Evolutionary conservation across 1,139 yeast genomes (phyloP), one percentile per base, ranked within the genome.

Genomic region (Yamadazyma siamensis): DNA sequence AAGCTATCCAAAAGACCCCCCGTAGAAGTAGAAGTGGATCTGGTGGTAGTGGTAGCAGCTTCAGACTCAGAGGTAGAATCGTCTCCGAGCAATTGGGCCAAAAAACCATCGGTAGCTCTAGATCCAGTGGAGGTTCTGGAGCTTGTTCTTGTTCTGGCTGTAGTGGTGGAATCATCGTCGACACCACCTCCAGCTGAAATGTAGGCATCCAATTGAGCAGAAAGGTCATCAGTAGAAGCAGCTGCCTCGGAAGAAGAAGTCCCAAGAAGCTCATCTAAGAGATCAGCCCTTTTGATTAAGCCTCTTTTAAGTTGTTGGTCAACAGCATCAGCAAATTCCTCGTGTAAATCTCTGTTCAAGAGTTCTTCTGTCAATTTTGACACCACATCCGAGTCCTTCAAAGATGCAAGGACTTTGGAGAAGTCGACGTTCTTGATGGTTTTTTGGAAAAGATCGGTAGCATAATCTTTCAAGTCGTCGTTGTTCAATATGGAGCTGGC

Each of bases 361-460:
- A 50, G 39, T 11, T 39, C 37, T 13, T 33, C 25, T 30, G 52
- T 44, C 14, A 57, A 33, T 12, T 42, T 39, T 12, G 44, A 34
- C 34, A 54, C 50, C 31, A 50, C 26, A 26, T 57, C 57, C 15
- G 59, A 52, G 29, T 49, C 47, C 38, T 57, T 56, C 28, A 61
- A 40, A 14, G 52, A 41, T 20, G 41, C 40, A 34, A 46, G 52
- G 27, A 60, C 32, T 6, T 44, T 30, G 8, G 39, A 24, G 41
- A 52, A 50, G 38, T 59, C 49, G 30, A 50, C 44, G 24, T 47
- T 46, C 25, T 44, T 34, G 28, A 59, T 36, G 19, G 53, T 39
- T 22, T 45, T 38, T 21, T 38, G 23, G 23, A 51, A 35, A 32
- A 57, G 41, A 13, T 38, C 35, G n/a, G 51, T 34, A 29, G 55